Evolutionary conservation across 129 eudicot genomes (phyloP).

Genomic region (Tagetes erecta): DNA sequence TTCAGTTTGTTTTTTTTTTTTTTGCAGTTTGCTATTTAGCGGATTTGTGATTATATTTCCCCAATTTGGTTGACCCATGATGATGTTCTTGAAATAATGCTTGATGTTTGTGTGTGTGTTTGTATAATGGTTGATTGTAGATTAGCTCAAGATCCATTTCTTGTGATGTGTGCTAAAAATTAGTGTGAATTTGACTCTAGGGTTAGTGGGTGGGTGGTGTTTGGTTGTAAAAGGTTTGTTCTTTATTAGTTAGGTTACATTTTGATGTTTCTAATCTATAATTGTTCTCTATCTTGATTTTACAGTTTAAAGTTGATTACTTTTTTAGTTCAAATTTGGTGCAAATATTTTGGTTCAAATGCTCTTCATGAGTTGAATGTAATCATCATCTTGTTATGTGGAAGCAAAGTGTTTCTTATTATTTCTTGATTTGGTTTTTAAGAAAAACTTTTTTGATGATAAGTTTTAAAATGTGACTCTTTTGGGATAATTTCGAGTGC

Average conservation of each 20-base stretch:
- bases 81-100: constrained; percentile 22
- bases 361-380: background rate
- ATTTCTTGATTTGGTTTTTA: background rate
- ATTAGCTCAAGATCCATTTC: constrained; percentile 25
- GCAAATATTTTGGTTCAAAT: background rate
- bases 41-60: background rate
- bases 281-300: constrained; percentile 16
- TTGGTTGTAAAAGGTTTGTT: constrained; percentile 25
- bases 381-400: background rate
- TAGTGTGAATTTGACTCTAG: constrained; percentile 22
- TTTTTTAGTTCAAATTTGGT: constrained; percentile 4
- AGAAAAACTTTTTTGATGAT: background rate
- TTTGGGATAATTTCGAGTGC: constrained; percentile 2
- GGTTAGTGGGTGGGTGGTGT: constrained; percentile 34
- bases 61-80: constrained; percentile 2
- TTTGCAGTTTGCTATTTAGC: constrained; percentile 16
- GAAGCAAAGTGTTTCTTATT: background rate
- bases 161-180: constrained; percentile 3
- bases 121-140: constrained; percentile 18
- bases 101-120: constrained; percentile 17
- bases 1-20: background rate
- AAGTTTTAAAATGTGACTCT: background rate
- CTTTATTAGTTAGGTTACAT: constrained; percentile 7
- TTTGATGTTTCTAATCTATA: constrained; percentile 2
- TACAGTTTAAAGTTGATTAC: constrained; percentile 25